These are phyloP conservation scores for Amoebophrya sp. DNA, from an alignment of 169 alveolate genomes.

Conservation along the genomic window DNA sequence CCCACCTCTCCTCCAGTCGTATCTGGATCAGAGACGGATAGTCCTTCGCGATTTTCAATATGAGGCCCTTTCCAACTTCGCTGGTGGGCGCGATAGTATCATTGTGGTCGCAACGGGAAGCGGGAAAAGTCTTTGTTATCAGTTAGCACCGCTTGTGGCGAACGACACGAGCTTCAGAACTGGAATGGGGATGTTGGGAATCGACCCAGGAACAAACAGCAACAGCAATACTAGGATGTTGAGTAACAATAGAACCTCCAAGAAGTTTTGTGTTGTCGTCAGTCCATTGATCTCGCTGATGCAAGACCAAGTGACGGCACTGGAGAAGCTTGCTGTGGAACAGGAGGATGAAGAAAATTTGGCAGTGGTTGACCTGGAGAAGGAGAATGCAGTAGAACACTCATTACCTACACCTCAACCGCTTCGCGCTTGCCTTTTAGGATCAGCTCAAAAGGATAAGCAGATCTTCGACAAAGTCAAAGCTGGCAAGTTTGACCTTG, in stretches of 20 bases:
- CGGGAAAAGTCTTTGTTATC: conserved; percentile 84
- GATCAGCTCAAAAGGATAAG: neutral
- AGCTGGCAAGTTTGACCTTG: neutral
- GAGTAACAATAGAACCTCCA: conserved; percentile 74
- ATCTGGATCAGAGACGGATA: too few species aligned
- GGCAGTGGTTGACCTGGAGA: neutral
- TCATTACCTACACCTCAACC: too few species aligned
- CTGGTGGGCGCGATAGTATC: conserved; percentile 75
- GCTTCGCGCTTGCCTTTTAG: neutral
- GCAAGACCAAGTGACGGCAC: conserved; percentile 65
- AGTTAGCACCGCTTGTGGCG: conserved; percentile 72
- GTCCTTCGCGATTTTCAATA: neutral
- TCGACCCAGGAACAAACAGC: too few species aligned
- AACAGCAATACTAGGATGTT: too few species aligned
- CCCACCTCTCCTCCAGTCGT: too few species aligned
- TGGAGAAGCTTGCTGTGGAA: neutral
- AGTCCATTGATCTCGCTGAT: conserved; percentile 80
- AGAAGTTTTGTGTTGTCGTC: conserved; percentile 57
- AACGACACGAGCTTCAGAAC: too few species aligned
- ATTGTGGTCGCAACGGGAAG: conserved; percentile 95
- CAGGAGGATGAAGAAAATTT: neutral
- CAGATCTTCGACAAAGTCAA: neutral
- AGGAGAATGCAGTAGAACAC: neutral
- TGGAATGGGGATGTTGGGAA: too few species aligned
- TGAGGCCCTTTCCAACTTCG: neutral